Conservation (phyloP, 768 basidiomycete genomes). For the Rhizopogon rudus region DNA sequence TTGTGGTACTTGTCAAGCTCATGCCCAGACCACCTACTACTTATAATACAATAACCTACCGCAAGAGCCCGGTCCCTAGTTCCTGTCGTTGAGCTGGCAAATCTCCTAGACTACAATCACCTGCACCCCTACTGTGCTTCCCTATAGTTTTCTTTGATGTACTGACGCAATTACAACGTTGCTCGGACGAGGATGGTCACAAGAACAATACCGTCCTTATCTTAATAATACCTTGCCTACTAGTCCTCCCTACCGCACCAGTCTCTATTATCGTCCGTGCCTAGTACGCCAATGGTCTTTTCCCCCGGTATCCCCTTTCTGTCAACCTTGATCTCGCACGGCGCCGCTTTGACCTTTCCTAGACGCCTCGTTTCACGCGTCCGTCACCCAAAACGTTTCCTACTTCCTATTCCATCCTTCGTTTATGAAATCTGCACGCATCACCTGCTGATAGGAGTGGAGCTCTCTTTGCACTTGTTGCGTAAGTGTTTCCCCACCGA, state of each 20-base stretch:
- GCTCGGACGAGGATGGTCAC: constrained; percentile 14
- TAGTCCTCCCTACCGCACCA: neutral
- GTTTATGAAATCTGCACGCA: constrained; percentile 9
- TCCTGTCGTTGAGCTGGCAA: neutral
- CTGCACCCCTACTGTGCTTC: neutral
- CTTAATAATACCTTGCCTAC: neutral
- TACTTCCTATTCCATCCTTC: neutral
- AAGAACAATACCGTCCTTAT: constrained; percentile 4
- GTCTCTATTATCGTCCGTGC: neutral
- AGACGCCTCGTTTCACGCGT: constrained; percentile 10
- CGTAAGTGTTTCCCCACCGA: constrained; percentile 2
- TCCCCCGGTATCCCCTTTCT: constrained; percentile 3
- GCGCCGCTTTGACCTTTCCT: constrained; percentile 12
- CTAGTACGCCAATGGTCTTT: neutral
- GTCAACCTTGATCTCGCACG: constrained; percentile 11
- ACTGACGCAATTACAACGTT: constrained; percentile 14
- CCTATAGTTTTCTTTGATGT: neutral
- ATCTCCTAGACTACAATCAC: constrained; percentile 11
- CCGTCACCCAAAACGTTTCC: neutral
- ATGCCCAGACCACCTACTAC: too few relatives aligned
- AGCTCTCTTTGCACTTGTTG: neutral
- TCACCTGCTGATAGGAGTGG: constrained; percentile 20
- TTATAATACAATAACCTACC: neutral
- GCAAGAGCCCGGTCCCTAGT: neutral
- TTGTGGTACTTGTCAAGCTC: too few relatives aligned